Percentiles rank a stretch among this genome's conserved stretches.
phyloP scores from a whole-genome alignment of 805 yeast genomes.

The Schizosaccharomyces lindneri region DNA sequence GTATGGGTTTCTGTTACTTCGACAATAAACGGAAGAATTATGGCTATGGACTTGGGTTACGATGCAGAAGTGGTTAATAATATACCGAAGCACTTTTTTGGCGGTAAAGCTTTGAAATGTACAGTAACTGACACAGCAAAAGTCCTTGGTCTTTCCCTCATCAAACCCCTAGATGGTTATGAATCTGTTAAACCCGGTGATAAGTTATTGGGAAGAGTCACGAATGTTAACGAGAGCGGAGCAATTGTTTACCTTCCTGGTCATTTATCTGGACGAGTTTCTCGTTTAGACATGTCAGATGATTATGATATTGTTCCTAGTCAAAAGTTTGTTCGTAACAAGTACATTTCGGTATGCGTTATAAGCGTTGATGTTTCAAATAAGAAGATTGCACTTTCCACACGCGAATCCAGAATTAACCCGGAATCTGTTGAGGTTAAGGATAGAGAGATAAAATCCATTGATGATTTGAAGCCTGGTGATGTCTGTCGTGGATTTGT shows the following conservation, averaged over 20 bases:
- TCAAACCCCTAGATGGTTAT: conserved; percentile 18
- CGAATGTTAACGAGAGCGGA: conserved; percentile 31
- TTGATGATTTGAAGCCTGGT: conserved; percentile 37
- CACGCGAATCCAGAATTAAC: conserved; percentile 21
- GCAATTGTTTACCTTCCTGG: conserved; percentile 49
- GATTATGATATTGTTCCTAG: conserved; percentile 24
- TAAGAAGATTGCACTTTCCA: conserved; percentile 35
- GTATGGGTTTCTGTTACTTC: conserved; percentile 53
- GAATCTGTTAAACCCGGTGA: conserved; percentile 31
- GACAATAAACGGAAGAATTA: conserved; percentile 35
- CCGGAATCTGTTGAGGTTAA: conserved; percentile 4
- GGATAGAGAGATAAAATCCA: conserved; percentile 21
- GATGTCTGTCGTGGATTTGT: conserved; percentile 63
- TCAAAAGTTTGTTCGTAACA: conserved; percentile 6
- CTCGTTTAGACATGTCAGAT: conserved; percentile 52
- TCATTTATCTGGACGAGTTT: conserved; percentile 35
- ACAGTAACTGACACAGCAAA: conserved; percentile 25
- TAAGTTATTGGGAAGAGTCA: conserved; percentile 34
- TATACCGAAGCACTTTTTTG: conserved; percentile 33
- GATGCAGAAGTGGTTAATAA: conserved; percentile 23
- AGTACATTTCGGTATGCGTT: conserved; percentile 8
- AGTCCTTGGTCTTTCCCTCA: conserved; percentile 23
- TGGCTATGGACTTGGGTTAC: conserved; percentile 37
- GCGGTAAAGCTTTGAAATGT: conserved; percentile 46
- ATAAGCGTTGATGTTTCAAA: conserved; percentile 21